A percentile compares a stretch with the other conserved stretches of the same genome.
Evolutionary conservation across 352 stramenopile genomes (phyloP).

Genomic region (Pythium phragmiticola): DNA sequence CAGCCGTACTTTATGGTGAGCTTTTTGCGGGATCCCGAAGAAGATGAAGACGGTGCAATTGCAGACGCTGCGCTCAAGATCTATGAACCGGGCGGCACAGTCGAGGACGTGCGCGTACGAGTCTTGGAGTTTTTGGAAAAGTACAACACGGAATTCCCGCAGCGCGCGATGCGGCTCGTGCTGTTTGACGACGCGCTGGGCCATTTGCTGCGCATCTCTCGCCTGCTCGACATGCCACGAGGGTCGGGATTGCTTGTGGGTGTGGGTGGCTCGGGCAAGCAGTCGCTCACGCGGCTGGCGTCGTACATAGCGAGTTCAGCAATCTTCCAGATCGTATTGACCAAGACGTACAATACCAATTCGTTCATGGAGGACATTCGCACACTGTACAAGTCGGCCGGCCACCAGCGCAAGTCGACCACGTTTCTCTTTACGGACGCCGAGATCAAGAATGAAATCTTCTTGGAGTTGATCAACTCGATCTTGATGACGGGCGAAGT

Average conservation of each 20-base stretch:
- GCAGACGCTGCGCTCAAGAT: slow-evolving; percentile 95
- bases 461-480: slow-evolving; percentile 98
- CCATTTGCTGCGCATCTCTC: slow-evolving; percentile 95
- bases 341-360: slow-evolving; percentile 98
- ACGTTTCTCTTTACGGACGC: slow-evolving; percentile 99
- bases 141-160: slow-evolving; percentile 97
- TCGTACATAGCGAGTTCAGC: slow-evolving; percentile 95
- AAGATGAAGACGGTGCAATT: slow-evolving; percentile 95
- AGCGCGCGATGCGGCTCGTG: slow-evolving; percentile 96
- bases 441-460: slow-evolving; percentile 99
- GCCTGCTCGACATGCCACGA: slow-evolving; percentile 95
- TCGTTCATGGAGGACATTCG: slow-evolving; percentile 98
- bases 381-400: slow-evolving; percentile 96
- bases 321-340: slow-evolving; percentile 99
- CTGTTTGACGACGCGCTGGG: slow-evolving; percentile 98
- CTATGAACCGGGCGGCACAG: slow-evolving; percentile 94
- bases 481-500: slow-evolving; percentile 98
- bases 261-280: slow-evolving; percentile 97
- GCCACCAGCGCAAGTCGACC: slow-evolving; percentile 95
- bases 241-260: slow-evolving; percentile 96
- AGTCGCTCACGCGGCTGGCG: slow-evolving; percentile 95
- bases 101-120: slow-evolving; percentile 90
- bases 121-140: slow-evolving; percentile 96
- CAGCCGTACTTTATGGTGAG: slow-evolving; percentile 95
- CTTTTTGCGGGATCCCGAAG: slow-evolving; percentile 96